These are phyloP conservation scores for Hypomyces perniciosus DNA, from an alignment of 2,329 filamentous ascomycete species.

Conservation along the genomic window DNA sequence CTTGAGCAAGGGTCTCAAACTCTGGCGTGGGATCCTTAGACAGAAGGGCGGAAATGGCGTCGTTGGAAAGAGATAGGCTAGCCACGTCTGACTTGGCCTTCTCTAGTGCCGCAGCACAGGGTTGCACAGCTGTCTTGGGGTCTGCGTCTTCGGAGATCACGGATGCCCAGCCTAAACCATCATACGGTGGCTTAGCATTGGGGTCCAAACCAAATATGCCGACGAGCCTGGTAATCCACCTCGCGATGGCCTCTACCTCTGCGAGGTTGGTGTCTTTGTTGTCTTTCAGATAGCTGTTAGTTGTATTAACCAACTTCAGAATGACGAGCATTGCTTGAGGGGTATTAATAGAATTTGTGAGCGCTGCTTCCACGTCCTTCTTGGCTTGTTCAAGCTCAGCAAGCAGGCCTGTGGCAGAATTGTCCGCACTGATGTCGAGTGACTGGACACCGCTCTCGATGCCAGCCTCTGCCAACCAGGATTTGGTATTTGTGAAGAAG, in stretches of 20 bases:
- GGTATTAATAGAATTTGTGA: slow-evolving; percentile 86
- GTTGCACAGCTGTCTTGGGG: slow-evolving; percentile 40
- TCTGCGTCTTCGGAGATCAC: slow-evolving; percentile 35
- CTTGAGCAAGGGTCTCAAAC: slow-evolving; percentile 38
- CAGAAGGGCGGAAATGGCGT: slow-evolving; percentile 38
- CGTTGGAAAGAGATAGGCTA: slow-evolving; percentile 43
- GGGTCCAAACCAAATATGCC: slow-evolving; percentile 78
- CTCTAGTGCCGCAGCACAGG: slow-evolving; percentile 41
- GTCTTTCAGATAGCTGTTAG: slow-evolving; percentile 56
- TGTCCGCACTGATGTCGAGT: slow-evolving; percentile 32
- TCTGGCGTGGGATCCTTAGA: slow-evolving; percentile 39
- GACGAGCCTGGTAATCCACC: slow-evolving; percentile 78
- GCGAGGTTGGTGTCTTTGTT: slow-evolving; percentile 41
- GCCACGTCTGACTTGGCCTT: slow-evolving; percentile 42
- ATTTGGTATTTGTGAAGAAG: slow-evolving; percentile 53
- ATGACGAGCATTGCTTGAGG: slow-evolving; percentile 73
- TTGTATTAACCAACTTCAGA: slow-evolving; percentile 68
- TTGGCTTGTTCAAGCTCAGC: slow-evolving; percentile 48
- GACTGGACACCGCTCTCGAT: slow-evolving; percentile 30
- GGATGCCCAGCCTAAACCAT: slow-evolving; percentile 52
- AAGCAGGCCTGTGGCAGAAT: slow-evolving; percentile 27
- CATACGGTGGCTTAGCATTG: slow-evolving; percentile 47
- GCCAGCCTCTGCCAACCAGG: slow-evolving; percentile 43
- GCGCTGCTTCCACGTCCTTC: slow-evolving; percentile 49
- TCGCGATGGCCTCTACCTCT: slow-evolving; percentile 53